Conservation (phyloP, 331 rosid species). For the Erythrophleum ivorense region DNA sequence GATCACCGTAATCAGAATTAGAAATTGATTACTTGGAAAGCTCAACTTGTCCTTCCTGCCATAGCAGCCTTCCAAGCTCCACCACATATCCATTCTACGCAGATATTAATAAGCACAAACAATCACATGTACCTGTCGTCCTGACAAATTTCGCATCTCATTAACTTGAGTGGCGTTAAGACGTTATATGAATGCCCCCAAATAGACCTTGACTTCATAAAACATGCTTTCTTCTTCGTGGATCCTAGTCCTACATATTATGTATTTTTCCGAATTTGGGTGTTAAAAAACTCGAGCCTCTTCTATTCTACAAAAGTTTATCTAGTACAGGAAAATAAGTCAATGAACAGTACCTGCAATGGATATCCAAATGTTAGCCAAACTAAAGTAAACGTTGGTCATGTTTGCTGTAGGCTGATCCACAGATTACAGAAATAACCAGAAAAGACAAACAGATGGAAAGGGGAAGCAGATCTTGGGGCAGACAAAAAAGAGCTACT, state of each 20-base stretch:
- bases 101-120: no score
- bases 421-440: conserved; percentile 4
- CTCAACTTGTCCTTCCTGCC: no score
- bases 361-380: not conserved
- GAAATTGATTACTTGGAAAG: no score
- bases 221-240: not conserved
- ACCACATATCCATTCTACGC: no score
- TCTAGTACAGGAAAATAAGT: conserved; percentile 7
- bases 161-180: not conserved
- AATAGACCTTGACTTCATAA: not conserved
- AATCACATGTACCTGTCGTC: not conserved
- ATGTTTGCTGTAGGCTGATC: not conserved
- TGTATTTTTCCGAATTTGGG: not conserved
- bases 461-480: not conserved
- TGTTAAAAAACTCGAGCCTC: not conserved
- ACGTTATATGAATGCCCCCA: not conserved
- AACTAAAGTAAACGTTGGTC: not conserved
- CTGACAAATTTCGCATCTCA: not conserved
- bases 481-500: conserved; percentile 13
- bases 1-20: not conserved
- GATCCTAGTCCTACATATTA: not conserved
- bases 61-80: no score
- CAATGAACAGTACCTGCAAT: not conserved
- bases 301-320: not conserved
- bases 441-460: not conserved